Percentiles rank a stretch among this genome's conserved stretches.
phyloP scores from a whole-genome alignment of 169 alveolate species.

The Plasmodium cynomolgi region DNA sequence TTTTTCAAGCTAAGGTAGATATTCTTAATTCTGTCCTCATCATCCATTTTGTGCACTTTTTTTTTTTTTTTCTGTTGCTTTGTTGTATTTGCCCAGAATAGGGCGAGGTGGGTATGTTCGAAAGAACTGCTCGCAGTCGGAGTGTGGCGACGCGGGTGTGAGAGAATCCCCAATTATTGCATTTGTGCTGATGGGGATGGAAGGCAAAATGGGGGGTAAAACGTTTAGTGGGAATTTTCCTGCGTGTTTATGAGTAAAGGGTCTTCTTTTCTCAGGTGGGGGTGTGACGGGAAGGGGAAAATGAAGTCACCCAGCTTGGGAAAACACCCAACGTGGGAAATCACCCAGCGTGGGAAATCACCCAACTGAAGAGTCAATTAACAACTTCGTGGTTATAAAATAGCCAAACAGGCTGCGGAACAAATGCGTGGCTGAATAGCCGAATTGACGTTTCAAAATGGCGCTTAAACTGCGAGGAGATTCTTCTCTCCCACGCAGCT shows the following conservation, averaged over 20 bases:
- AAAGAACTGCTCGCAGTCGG: neutral
- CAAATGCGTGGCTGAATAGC: neutral
- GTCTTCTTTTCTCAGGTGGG: neutral
- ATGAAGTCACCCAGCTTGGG: neutral
- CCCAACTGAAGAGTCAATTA: neutral
- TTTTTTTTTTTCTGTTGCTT: neutral
- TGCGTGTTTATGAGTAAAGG: neutral
- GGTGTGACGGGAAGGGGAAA: neutral
- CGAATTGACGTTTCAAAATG: neutral
- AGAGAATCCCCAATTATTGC: neutral
- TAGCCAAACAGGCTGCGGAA: neutral
- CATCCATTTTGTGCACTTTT: conserved; percentile 40
- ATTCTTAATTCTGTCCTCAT: conserved; percentile 48
- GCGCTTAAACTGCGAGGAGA: neutral
- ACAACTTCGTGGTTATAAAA: neutral
- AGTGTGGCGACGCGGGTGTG: neutral
- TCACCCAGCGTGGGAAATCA: neutral
- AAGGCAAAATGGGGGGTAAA: neutral
- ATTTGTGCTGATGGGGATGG: neutral
- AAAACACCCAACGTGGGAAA: neutral
- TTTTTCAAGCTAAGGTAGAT: conserved; percentile 60
- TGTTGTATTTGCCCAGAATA: neutral
- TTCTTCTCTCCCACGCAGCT: neutral
- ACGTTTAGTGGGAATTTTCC: neutral
- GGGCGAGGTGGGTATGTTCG: neutral